Evolutionary conservation across 139 green algal genomes (phyloP).

Genomic region (Pycnococcus provasolii): DNA sequence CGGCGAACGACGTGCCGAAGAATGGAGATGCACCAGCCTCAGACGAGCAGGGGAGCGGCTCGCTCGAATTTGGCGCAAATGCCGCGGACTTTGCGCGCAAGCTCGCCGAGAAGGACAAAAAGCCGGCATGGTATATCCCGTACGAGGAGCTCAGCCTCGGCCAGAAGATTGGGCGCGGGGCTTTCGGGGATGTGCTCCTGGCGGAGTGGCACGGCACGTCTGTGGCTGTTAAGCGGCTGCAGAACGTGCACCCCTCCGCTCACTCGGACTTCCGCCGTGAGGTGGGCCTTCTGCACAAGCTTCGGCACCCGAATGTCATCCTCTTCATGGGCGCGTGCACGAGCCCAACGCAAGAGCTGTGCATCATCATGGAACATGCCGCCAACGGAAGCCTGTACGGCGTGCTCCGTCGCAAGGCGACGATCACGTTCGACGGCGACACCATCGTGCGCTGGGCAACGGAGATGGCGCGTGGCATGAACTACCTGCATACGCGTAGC

Average conservation of each 20-base stretch:
- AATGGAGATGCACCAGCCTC: no score
- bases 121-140: background rate
- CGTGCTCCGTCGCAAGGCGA: constrained; percentile 11
- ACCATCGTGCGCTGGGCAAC: constrained; percentile 21
- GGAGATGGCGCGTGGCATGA: constrained; percentile 31
- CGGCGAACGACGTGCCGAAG: no score
- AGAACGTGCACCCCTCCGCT: background rate
- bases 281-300: constrained; percentile 19
- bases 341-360: constrained; percentile 3
- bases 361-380: constrained; percentile 31
- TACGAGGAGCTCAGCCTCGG: constrained; percentile 11
- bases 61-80: no score
- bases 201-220: constrained; percentile 27
- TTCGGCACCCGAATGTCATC: constrained; percentile 39
- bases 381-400: constrained; percentile 16
- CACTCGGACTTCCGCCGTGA: constrained; percentile 23
- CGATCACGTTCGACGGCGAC: background rate
- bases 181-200: constrained; percentile 27
- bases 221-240: constrained; percentile 9
- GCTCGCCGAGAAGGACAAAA: no score
- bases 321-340: constrained; percentile 37
- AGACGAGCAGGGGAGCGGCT: no score
- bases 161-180: constrained; percentile 13
- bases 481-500: constrained; percentile 61
- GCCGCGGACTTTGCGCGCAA: no score